Evolutionary conservation across 768 basidiomycete species (phyloP).

Genomic region (Lactarius pseudohatsudake): DNA sequence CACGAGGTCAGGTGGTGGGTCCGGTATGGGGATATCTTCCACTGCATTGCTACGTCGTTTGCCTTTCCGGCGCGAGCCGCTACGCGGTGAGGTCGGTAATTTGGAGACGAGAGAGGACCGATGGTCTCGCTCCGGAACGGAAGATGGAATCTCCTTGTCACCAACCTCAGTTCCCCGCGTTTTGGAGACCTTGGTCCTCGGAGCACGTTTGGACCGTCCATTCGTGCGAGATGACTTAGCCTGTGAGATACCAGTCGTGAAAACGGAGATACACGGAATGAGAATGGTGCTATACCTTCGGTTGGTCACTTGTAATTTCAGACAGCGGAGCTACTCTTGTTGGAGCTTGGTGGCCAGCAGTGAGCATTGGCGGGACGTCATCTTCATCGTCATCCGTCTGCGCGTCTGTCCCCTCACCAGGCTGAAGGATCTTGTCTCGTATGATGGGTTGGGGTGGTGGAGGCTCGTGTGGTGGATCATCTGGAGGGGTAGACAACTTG

Average conservation of each 20-base stretch:
- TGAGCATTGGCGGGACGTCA: conserved; percentile 46
- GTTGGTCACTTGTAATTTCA: conserved; percentile 30
- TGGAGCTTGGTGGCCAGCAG: conserved; percentile 18
- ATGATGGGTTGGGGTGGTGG: background rate
- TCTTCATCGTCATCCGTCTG: conserved; percentile 36
- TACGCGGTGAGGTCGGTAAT: conserved; percentile 19
- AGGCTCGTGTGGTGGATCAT: background rate
- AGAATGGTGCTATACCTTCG: conserved; percentile 6
- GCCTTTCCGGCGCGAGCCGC: conserved; percentile 1
- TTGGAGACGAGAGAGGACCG: background rate
- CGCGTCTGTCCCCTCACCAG: conserved; percentile 33
- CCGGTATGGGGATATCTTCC: background rate
- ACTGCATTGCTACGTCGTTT: background rate
- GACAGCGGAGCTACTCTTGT: conserved; percentile 7
- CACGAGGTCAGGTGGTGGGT: conserved; percentile 14
- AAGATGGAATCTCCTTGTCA: conserved; percentile 45
- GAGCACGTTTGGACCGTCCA: conserved; percentile 11
- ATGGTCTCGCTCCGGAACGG: conserved; percentile 55
- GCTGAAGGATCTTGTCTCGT: background rate
- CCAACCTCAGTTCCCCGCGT: background rate
- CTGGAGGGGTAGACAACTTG: conserved; percentile 1
- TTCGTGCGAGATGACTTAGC: conserved; percentile 16
- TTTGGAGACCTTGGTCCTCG: background rate
- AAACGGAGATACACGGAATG: background rate
- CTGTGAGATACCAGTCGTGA: background rate